Percentiles rank a stretch among this genome's conserved stretches.
Conservation (phyloP, 106 monocot species). For the Agapanthus africanus region DNA sequence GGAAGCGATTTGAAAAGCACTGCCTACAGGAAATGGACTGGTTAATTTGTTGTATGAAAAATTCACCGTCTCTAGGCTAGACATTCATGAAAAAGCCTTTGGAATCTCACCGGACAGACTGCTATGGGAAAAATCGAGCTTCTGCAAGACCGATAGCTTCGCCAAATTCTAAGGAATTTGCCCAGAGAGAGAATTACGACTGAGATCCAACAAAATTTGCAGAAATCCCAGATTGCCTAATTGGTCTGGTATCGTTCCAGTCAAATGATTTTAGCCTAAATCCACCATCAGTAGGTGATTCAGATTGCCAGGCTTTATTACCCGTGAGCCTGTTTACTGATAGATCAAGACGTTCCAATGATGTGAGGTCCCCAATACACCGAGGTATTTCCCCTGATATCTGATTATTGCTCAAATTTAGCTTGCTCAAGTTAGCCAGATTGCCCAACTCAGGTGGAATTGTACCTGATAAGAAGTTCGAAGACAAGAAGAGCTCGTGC, state of each 20-base stretch:
- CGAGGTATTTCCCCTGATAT: slow-evolving; percentile 43
- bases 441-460: slow-evolving; percentile 39
- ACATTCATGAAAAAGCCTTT: slow-evolving; percentile 23
- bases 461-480: slow-evolving; percentile 37
- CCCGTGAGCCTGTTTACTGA: slow-evolving; percentile 47
- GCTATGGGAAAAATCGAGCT: slow-evolving; percentile 62
- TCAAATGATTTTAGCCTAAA: slow-evolving; percentile 30
- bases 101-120: slow-evolving; percentile 49
- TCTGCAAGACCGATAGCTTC: slow-evolving; percentile 35
- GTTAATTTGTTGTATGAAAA: slow-evolving; percentile 67
- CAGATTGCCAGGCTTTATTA: slow-evolving; percentile 25
- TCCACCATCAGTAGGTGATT: slow-evolving; percentile 10
- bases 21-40: slow-evolving; percentile 39
- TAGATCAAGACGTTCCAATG: slow-evolving; percentile 32
- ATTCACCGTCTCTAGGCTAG: slow-evolving; percentile 44
- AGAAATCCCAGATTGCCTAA: slow-evolving; percentile 37
- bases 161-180: slow-evolving; percentile 41
- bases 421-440: slow-evolving; percentile 22
- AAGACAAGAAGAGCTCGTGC: slow-evolving; percentile 26
- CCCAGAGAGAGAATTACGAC: slow-evolving; percentile 53
- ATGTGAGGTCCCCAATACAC: slow-evolving; percentile 12
- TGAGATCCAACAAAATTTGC: slow-evolving; percentile 46
- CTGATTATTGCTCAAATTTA: slow-evolving; percentile 41
- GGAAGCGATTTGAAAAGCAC: slow-evolving; percentile 33
- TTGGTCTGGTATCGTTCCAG: slow-evolving; percentile 44